Base-by-base conservation (phyloP, 2,329 filamentous ascomycete species). In the Sordariomycetes sp. region DNA sequence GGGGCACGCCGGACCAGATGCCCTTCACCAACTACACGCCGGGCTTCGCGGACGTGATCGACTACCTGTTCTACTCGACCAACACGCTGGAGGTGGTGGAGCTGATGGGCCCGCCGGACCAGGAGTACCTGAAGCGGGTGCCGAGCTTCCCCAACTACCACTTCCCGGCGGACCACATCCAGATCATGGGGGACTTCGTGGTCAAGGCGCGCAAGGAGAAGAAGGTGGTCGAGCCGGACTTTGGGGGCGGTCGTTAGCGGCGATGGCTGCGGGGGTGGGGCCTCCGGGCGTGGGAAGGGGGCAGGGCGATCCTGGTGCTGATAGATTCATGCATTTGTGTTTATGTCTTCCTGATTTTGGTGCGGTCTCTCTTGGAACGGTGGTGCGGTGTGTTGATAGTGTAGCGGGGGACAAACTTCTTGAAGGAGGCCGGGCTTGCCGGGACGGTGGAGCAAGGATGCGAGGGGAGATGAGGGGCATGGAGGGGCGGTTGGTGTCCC, bases 1-100 rank as follows among this genome's bases (percentile, higher is more conserved):
- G 87, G 62, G 88, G 93, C 68, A 85, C 94, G 40, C 85, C 86
- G 7, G 88, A 91, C 59, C 90, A 96, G 69, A 76, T 97, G 65
- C 85, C 85, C 4, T 99, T 96, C 71, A 99, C 94, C 53, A 99
- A 99, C 73, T 99, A 97, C 73, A 95, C 91, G 16, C 92, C 94
- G 1, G 85, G 85, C n/a, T 99, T 97, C 74, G 83, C 84, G 56
- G 92, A 91, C 61, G 89, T 95, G 59, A 88, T 99, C 64, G 94
- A 99, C 70, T 97, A 97, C 72, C 90, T 99, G 66, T 97, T 92
- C 91, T 99, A 96, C 73, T 92, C 91, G 59, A 93, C 90, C 59
- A 96, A 94, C 71, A 85, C 88, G 24, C 78, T 97, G 52, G 89
- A 94, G 68, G 88, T 95, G 25, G 86, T 90, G 20, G 88, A 88